Conservation (phyloP, 345 rosid species). For the Lepidium africanum region DNA sequence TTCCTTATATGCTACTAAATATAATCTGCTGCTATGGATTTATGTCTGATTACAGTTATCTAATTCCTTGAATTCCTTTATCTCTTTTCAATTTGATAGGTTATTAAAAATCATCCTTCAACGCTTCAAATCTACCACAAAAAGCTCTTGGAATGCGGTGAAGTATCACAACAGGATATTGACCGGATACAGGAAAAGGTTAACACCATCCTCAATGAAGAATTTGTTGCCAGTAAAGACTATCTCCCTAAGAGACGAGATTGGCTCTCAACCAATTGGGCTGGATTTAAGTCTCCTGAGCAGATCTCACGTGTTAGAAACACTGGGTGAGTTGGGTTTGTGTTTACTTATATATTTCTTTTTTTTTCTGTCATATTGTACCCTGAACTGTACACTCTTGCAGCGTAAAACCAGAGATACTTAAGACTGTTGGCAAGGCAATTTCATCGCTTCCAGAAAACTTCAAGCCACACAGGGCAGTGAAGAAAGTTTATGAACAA, state of each 20-base stretch:
- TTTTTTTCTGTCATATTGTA: not conserved
- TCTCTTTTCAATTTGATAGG: constrained; percentile 32
- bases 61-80: not conserved
- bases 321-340: constrained; percentile 47
- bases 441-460: constrained; percentile 57
- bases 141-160: constrained; percentile 57
- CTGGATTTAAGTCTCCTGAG: constrained; percentile 76
- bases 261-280: constrained; percentile 83
- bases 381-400: constrained; percentile 4
- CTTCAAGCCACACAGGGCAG: constrained; percentile 71
- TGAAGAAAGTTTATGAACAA: constrained; percentile 69
- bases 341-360: not conserved
- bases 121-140: constrained; percentile 60
- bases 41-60: not conserved
- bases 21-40: not conserved
- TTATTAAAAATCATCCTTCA: constrained; percentile 65
- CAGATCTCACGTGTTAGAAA: constrained; percentile 70
- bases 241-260: constrained; percentile 62
- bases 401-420: constrained; percentile 81
- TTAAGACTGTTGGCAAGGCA: constrained; percentile 76
- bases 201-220: constrained; percentile 59
- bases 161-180: constrained; percentile 52
- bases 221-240: constrained; percentile 63
- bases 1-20: not conserved
- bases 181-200: constrained; percentile 52